phyloP scores from a whole-genome alignment of 768 basidiomycete species.

The Daedaleopsis sinensis region DNA sequence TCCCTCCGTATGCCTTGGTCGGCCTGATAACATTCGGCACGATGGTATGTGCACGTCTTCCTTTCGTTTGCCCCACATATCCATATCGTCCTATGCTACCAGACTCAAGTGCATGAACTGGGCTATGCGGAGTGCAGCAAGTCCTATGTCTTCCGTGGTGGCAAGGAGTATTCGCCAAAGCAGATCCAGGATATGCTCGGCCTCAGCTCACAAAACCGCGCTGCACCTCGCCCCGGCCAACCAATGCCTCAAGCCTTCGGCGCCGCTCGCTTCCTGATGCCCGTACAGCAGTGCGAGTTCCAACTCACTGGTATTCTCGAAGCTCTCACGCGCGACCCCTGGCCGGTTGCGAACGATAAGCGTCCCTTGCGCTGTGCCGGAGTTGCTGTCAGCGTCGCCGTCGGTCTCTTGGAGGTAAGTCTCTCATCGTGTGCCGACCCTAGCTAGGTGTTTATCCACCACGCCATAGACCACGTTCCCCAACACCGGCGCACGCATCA shows the following conservation, averaged over 20 bases:
- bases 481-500: constrained; percentile 94
- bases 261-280: constrained; percentile 89
- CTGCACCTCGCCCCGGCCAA: constrained; percentile 85
- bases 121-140: constrained; percentile 96
- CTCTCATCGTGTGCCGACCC: background rate
- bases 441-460: background rate
- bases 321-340: constrained; percentile 85
- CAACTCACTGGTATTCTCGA: constrained; percentile 94
- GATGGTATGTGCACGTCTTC: constrained; percentile 63
- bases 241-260: constrained; percentile 81
- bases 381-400: constrained; percentile 90
- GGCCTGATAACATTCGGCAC: constrained; percentile 97
- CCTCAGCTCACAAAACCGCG: constrained; percentile 75
- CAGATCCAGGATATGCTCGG: constrained; percentile 99
- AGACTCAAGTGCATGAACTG: constrained; percentile 99
- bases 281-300: constrained; percentile 92
- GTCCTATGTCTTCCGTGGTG: constrained; percentile 98
- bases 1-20: constrained; percentile 93
- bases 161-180: constrained; percentile 94
- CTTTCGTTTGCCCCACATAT: background rate
- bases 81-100: constrained; percentile 1
- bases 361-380: constrained; percentile 94
- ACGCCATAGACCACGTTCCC: constrained; percentile 77
- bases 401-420: constrained; percentile 84
- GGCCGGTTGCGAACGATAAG: constrained; percentile 96